Conservation (phyloP, 2,329 filamentous ascomycete genomes). For the Escovopsis sp. region DNA sequence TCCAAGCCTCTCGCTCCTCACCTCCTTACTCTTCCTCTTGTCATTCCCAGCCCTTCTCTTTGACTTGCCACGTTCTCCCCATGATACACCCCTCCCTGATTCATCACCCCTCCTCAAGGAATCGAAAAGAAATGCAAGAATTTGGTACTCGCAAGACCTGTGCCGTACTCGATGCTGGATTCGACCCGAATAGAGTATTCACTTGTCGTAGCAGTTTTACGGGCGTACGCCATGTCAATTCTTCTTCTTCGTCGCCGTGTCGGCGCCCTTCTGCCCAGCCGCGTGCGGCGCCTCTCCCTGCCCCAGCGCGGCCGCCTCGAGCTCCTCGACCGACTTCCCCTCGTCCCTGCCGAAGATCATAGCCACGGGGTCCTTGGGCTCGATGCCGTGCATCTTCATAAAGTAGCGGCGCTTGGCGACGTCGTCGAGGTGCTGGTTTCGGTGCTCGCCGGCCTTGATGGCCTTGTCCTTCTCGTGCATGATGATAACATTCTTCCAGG, state of each 20-base stretch:
- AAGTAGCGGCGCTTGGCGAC: constrained; percentile 76
- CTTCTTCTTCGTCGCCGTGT: constrained; percentile 34
- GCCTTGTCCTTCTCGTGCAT: constrained; percentile 63
- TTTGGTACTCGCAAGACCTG: no score
- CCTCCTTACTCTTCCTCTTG: no score
- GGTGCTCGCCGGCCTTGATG: constrained; percentile 52
- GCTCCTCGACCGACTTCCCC: constrained; percentile 21
- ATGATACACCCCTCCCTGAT: no score
- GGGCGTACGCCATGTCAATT: constrained; percentile 78
- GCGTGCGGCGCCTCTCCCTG: constrained; percentile 18
- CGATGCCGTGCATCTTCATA: constrained; percentile 71
- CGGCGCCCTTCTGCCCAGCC: constrained; percentile 11
- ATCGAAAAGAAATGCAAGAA: no score
- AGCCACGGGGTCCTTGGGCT: constrained; percentile 42
- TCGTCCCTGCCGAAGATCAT: constrained; percentile 26
- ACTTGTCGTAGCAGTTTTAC: no score
- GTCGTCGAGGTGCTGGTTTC: constrained; percentile 65
- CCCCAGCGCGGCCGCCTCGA: constrained; percentile 22
- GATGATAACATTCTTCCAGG: constrained; percentile 56
- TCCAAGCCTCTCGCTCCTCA: no score
- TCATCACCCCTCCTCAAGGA: no score
- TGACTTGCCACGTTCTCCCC: no score
- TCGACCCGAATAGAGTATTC: no score
- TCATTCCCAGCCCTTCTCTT: no score
- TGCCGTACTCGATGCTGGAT: no score